A percentile compares a stretch with the other conserved stretches of the same genome.
Evolutionary conservation across 495 filamentous ascomycete species (phyloP).

Genomic region (Hypoxylon rickii): DNA sequence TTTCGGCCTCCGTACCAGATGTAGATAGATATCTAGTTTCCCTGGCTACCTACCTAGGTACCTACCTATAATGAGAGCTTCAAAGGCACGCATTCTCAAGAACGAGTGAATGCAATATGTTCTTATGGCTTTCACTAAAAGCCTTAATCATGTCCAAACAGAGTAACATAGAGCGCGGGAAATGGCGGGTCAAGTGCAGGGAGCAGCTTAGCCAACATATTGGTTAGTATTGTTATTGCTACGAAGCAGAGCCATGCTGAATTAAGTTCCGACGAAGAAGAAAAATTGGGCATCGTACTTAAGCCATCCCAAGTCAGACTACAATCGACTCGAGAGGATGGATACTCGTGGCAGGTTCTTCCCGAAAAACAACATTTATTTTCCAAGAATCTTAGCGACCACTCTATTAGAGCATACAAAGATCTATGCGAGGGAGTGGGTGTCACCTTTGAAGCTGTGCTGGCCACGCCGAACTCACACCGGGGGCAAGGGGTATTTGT

Average conservation of each 20-base stretch:
- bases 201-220: slow-evolving; percentile 1
- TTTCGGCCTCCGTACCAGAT: too few relatives aligned
- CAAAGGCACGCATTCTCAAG: too few relatives aligned
- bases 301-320: neutral
- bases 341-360: slow-evolving; percentile 6
- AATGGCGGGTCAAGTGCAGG: slow-evolving; percentile 1
- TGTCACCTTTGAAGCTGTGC: slow-evolving; percentile 1
- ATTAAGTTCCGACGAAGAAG: neutral
- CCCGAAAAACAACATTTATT: slow-evolving; percentile 6
- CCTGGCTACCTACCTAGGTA: too few relatives aligned
- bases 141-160: neutral
- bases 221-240: neutral
- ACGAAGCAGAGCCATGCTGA: neutral
- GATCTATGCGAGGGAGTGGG: slow-evolving; percentile 2
- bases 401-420: slow-evolving; percentile 1
- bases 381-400: slow-evolving; percentile 14
- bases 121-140: neutral
- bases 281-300: neutral
- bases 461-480: neutral
- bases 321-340: slow-evolving; percentile 2
- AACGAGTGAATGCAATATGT: too few relatives aligned
- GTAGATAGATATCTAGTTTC: too few relatives aligned
- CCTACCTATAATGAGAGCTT: too few relatives aligned
- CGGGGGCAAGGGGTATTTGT: neutral
- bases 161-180: slow-evolving; percentile 2